phyloP scores from a whole-genome alignment of 306 rosid genomes.

The Dryas alaskensis region DNA sequence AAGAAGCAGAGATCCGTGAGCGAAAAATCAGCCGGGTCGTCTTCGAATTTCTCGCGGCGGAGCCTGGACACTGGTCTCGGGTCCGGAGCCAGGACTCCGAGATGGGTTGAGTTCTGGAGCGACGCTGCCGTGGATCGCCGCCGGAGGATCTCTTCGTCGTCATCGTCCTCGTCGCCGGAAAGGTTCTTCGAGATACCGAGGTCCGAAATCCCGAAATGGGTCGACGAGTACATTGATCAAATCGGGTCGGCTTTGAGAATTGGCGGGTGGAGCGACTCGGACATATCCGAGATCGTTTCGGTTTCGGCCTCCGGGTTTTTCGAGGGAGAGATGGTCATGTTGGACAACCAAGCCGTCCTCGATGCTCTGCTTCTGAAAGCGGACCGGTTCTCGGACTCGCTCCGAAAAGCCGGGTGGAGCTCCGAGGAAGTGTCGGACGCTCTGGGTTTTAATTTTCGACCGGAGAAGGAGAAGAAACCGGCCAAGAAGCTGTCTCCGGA shows the following conservation, averaged over 20 bases:
- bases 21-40: slow-evolving; percentile 73
- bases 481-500: slow-evolving; percentile 78
- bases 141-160: slow-evolving; percentile 53
- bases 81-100: slow-evolving; percentile 67
- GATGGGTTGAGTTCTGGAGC: slow-evolving; percentile 99
- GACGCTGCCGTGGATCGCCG: slow-evolving; percentile 85
- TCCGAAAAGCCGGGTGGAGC: slow-evolving; percentile 98
- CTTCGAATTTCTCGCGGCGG: slow-evolving; percentile 57
- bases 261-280: slow-evolving; percentile 95
- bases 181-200: slow-evolving; percentile 58
- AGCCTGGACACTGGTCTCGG: slow-evolving; percentile 59
- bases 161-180: slow-evolving; percentile 68
- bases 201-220: slow-evolving; percentile 67
- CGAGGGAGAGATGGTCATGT: slow-evolving; percentile 67
- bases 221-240: slow-evolving; percentile 65
- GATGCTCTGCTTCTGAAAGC: slow-evolving; percentile 83
- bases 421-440: slow-evolving; percentile 92
- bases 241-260: slow-evolving; percentile 67
- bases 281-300: slow-evolving; percentile 61
- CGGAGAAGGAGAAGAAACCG: slow-evolving; percentile 78
- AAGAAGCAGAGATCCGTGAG: slow-evolving; percentile 75
- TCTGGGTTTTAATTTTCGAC: slow-evolving; percentile 85
- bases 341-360: slow-evolving; percentile 80
- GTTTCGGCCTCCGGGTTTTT: slow-evolving; percentile 85
- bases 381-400: slow-evolving; percentile 70